Evolutionary conservation across 1,139 yeast species (phyloP), one percentile per base, ranked within the genome.

Genomic region (Candida sp.): DNA sequence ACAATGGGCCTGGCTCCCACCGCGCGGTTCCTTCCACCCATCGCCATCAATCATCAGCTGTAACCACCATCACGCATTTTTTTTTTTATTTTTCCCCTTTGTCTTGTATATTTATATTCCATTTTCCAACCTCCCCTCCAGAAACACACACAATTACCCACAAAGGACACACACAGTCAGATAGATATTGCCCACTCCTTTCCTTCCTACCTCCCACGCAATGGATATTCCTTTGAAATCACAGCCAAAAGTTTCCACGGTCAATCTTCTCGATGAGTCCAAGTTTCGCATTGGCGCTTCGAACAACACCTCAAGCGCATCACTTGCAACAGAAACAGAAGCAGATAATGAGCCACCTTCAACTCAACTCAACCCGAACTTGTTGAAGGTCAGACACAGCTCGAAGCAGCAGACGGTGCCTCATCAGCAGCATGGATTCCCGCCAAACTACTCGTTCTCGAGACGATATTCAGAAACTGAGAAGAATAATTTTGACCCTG

Each of bases 381-480:
- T 33, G 6, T 35, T 32, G 23, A 42, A 41, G 31, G 12, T 30
- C 17, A 38, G 48, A 39, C 48, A 39, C n/a, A 39, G 33, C 5
- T 30, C 45, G 4, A 26, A 39, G 35, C 44, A 31, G 17, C 17
- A 17, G 17, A 17, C 2, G 17, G 17, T 17, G 25, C 35, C 44
- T 26, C 42, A 17, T 9, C 52, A 35, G 31, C 31, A 23, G 8
- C 38, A 44, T 4, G 43, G 39, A 12, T 23, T 17, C 11, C 47
- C 46, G 1, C 27, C 54, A 31, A 61, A 60, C 43, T 66, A 63
- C 47, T 64, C 63, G 53, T 60, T 79, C 45, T 67, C 79, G 2
- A 69, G 85, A 54, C 79, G 84, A 0, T 83, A 78, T 59, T 83
- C 88, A 3, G 88, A 83, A 54, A 76, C 79, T 9, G 87, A 83